Conservation (phyloP, 129 eudicot genomes). For the Cynara cardunculus region DNA sequence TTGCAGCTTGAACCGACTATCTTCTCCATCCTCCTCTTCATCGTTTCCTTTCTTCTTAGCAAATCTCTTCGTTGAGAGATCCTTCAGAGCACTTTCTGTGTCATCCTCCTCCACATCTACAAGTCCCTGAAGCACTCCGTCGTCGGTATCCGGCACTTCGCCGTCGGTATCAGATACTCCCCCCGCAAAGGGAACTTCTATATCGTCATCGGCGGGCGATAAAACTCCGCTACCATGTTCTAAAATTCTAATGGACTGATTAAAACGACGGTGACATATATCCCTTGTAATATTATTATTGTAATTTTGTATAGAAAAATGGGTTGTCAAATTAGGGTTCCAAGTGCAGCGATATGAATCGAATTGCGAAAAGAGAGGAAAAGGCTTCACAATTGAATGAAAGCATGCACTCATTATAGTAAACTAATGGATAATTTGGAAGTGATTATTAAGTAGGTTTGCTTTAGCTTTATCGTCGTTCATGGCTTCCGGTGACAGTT, state of each 20-base stretch:
- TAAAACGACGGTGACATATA: constrained; percentile 13
- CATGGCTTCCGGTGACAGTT: constrained; percentile 21
- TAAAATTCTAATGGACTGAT: constrained; percentile 26
- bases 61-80: constrained; percentile 20
- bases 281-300: neutral
- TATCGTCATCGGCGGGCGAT: constrained; percentile 47
- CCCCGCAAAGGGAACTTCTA: constrained; percentile 22
- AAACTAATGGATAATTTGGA: constrained; percentile 5
- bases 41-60: constrained; percentile 26
- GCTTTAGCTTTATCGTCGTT: constrained; percentile 19
- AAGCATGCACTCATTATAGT: constrained; percentile 53
- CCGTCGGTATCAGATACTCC: constrained; percentile 9
- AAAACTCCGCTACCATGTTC: constrained; percentile 48
- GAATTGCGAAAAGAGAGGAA: constrained; percentile 27
- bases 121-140: constrained; percentile 3
- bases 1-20: constrained; percentile 53
- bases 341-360: constrained; percentile 7
- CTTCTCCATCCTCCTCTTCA: constrained; percentile 34
- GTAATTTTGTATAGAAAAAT: neutral
- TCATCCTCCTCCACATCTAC: constrained; percentile 12
- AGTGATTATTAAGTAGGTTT: neutral
- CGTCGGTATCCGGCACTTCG: constrained; percentile 9
- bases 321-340: neutral
- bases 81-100: constrained; percentile 20
- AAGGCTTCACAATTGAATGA: constrained; percentile 26